These are phyloP conservation scores for Corymbia maculata DNA, from an alignment of 345 rosid genomes.

Conservation along the genomic window DNA sequence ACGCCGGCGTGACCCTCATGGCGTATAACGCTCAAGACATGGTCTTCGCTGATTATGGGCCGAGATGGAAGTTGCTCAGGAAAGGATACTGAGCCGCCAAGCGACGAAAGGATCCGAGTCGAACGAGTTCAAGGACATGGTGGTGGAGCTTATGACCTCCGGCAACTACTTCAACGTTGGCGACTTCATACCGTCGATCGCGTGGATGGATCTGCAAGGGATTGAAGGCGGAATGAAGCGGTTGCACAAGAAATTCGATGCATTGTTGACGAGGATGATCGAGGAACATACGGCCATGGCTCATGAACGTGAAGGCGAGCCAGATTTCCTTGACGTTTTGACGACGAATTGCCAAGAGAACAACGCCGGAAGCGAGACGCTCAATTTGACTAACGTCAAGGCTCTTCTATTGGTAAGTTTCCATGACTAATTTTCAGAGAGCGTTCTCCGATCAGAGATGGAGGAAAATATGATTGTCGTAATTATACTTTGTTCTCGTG, in stretches of 20 bases:
- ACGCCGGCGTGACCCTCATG: conserved; percentile 43
- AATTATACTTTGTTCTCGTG: background rate
- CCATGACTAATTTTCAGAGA: background rate
- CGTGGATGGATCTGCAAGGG: conserved; percentile 64
- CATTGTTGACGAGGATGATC: conserved; percentile 32
- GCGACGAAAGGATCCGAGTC: conserved; percentile 33
- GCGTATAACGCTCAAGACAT: conserved; percentile 52
- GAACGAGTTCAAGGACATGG: conserved; percentile 49
- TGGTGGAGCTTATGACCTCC: conserved; percentile 48
- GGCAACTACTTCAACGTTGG: conserved; percentile 48
- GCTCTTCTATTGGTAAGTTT: conserved; percentile 33
- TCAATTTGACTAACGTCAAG: conserved; percentile 33
- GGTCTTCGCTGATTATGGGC: conserved; percentile 53
- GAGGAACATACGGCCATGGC: conserved; percentile 27
- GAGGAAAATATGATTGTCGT: background rate
- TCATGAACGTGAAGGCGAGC: conserved; percentile 24
- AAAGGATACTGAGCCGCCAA: no score
- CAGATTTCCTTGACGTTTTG: conserved; percentile 42
- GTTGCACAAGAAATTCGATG: conserved; percentile 35
- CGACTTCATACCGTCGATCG: conserved; percentile 44
- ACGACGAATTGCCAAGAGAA: conserved; percentile 12
- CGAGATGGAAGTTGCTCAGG: conserved; percentile 44
- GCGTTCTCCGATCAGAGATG: background rate
- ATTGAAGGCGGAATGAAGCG: conserved; percentile 48
- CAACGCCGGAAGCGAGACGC: conserved; percentile 13